These are phyloP conservation scores for Linaria vulgaris DNA, from an alignment of 257 asterid species.

Conservation along the genomic window DNA sequence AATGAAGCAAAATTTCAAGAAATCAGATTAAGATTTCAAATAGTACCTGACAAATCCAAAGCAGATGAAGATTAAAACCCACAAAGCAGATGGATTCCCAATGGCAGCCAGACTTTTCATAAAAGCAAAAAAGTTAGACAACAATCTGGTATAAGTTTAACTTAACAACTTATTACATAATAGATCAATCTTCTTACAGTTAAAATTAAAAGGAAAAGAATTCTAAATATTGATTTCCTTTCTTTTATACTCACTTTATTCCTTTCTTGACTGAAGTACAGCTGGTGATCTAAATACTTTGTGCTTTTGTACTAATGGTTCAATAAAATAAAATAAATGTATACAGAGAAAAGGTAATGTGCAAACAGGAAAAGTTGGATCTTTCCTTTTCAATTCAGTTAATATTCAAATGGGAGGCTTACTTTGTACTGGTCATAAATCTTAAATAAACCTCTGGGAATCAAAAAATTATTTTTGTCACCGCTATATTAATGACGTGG, in stretches of 20 bases:
- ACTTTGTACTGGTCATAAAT: constrained; percentile 3
- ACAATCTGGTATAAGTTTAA: not conserved
- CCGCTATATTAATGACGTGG: no score
- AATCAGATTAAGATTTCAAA: constrained; percentile 24
- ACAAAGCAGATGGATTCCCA: not conserved
- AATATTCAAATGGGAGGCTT: constrained; percentile 29
- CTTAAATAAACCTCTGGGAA: constrained; percentile 5
- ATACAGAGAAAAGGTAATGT: constrained; percentile 27
- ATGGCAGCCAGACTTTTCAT: not conserved
- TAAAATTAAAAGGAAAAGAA: not conserved
- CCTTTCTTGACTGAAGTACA: constrained; percentile 28
- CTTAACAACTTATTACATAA: constrained; percentile 22
- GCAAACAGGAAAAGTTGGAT: constrained; percentile 34
- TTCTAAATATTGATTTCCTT: constrained; percentile 22
- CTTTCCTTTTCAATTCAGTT: constrained; percentile 27
- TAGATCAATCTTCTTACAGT: constrained; percentile 7
- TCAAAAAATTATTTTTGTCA: no score
- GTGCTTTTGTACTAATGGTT: constrained; percentile 28
- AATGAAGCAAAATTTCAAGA: constrained; percentile 18
- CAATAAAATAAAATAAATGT: constrained; percentile 28
- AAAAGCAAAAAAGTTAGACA: constrained; percentile 12
- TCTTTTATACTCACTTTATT: constrained; percentile 27
- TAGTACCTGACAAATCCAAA: constrained; percentile 33
- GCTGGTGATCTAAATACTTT: constrained; percentile 30
- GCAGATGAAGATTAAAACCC: constrained; percentile 16